Conservation (phyloP, 2,329 filamentous ascomycete species). For the Sordariomycetes sp. region DNA sequence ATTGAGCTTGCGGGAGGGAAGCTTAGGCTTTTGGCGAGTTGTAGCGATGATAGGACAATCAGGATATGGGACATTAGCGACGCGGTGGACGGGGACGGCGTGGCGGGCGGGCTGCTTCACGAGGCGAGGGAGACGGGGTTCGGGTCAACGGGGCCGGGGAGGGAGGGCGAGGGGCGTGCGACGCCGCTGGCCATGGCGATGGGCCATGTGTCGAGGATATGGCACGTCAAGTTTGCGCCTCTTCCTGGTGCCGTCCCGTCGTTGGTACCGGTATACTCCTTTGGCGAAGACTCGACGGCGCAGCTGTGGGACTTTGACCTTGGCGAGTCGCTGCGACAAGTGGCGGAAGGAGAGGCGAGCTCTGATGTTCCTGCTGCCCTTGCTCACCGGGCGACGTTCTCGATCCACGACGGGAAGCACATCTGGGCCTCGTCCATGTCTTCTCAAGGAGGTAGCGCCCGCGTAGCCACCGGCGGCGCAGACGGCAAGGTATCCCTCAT, state of each 20-base stretch:
- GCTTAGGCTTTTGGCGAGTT: conserved; percentile 66
- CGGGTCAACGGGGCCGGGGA: conserved; percentile 19
- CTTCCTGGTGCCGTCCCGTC: conserved; percentile 6
- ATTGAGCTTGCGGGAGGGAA: conserved; percentile 24
- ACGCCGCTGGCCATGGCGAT: conserved; percentile 57
- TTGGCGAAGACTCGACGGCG: conserved; percentile 72
- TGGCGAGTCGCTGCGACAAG: conserved; percentile 3
- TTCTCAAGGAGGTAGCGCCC: conserved; percentile 13
- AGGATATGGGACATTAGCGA: conserved; percentile 74
- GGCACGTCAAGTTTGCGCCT: conserved; percentile 60
- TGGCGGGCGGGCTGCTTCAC: conserved; percentile 13
- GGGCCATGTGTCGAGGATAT: conserved; percentile 83
- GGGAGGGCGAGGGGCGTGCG: conserved; percentile 7
- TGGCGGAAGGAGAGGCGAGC: conserved; percentile 4
- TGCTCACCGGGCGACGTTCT: conserved; percentile 35
- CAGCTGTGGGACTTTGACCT: conserved; percentile 55
- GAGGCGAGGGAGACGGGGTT: conserved; percentile 50
- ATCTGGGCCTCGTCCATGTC: conserved; percentile 61
- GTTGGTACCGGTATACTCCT: conserved; percentile 50
- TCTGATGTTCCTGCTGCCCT: not conserved
- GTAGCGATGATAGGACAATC: conserved; percentile 88
- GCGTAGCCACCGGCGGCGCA: conserved; percentile 66
- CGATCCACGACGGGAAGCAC: conserved; percentile 74
- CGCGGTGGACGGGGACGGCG: conserved; percentile 13
- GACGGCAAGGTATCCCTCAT: conserved; percentile 57